Percentiles rank a stretch among this genome's conserved stretches.
These are phyloP conservation scores for Penicillium sclerotiorum DNA, from an alignment of 2,329 filamentous ascomycete species.

Conservation along the genomic window DNA sequence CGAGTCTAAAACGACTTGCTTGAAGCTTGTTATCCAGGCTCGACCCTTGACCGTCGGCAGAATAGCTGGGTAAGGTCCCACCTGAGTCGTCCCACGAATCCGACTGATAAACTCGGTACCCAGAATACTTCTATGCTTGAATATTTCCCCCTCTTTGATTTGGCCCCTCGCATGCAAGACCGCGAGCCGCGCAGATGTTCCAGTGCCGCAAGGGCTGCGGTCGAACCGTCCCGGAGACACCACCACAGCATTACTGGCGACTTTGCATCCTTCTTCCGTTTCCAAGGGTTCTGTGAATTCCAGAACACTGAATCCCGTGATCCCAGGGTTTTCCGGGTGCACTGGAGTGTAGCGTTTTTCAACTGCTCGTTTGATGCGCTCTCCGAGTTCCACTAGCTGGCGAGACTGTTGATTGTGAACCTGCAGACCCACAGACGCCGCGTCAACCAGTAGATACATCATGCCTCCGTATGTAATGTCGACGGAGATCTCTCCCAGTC, in stretches of 20 bases:
- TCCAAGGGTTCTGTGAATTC: slow-evolving; percentile 43
- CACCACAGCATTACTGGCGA: slow-evolving; percentile 45
- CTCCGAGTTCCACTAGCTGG: slow-evolving; percentile 46
- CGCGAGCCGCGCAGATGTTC: slow-evolving; percentile 49
- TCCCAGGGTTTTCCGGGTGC: slow-evolving; percentile 48
- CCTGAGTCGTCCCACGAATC: slow-evolving; percentile 41
- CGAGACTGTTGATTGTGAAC: slow-evolving; percentile 37
- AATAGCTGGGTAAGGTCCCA: slow-evolving; percentile 45
- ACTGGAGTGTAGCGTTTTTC: slow-evolving; percentile 39
- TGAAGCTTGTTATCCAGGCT: slow-evolving; percentile 51
- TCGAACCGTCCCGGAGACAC: slow-evolving; percentile 52
- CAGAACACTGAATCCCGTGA: slow-evolving; percentile 46
- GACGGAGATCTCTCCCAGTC: slow-evolving; percentile 42
- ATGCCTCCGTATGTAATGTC: slow-evolving; percentile 54
- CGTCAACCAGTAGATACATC: slow-evolving; percentile 50
- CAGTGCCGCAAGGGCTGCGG: slow-evolving; percentile 51
- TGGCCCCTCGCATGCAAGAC: slow-evolving; percentile 47
- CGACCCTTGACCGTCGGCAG: slow-evolving; percentile 47
- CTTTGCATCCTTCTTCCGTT: slow-evolving; percentile 25
- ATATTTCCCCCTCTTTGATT: slow-evolving; percentile 40
- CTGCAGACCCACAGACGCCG: slow-evolving; percentile 37
- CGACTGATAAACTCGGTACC: slow-evolving; percentile 47
- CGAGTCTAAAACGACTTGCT: slow-evolving; percentile 48
- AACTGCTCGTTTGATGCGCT: slow-evolving; percentile 47
- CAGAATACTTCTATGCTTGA: slow-evolving; percentile 47